These are phyloP conservation scores for Naganishia sp. DNA, from an alignment of 1,284 basidiomycete species.

Conservation along the genomic window DNA sequence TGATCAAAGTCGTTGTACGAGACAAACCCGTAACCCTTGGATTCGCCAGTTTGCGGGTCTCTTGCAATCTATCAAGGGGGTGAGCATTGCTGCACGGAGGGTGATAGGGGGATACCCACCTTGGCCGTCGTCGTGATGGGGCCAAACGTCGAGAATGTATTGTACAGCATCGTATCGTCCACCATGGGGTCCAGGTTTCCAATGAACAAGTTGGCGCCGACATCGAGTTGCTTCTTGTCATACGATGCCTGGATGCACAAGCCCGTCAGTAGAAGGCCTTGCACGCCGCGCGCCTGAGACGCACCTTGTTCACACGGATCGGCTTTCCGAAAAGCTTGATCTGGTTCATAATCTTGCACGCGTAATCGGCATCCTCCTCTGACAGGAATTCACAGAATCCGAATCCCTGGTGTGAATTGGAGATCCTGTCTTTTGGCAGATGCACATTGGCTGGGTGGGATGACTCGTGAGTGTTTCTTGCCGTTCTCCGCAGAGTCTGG, in stretches of 20 bases:
- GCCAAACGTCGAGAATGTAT: constrained; percentile 94
- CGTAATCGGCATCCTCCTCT: constrained; percentile 97
- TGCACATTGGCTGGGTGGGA: constrained; percentile 80
- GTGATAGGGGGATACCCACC: constrained; percentile 56
- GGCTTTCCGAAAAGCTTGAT: constrained; percentile 99
- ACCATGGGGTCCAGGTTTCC: constrained; percentile 92
- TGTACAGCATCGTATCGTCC: constrained; percentile 87
- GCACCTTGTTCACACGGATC: constrained; percentile 94
- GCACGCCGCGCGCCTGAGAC: constrained; percentile 41
- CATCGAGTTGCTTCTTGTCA: constrained; percentile 95
- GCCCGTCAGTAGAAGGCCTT: constrained; percentile 23
- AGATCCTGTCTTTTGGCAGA: constrained; percentile 98
- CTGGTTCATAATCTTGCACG: constrained; percentile 99
- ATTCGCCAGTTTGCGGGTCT: constrained; percentile 77
- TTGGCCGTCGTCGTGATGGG: constrained; percentile 91
- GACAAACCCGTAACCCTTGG: constrained; percentile 96
- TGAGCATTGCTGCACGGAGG: background rate
- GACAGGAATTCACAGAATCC: constrained; percentile 99
- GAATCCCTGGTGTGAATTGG: constrained; percentile 96
- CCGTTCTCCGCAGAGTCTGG: constrained; percentile 22
- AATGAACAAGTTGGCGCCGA: constrained; percentile 95
- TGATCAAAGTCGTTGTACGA: constrained; percentile 97
- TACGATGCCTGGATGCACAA: constrained; percentile 70
- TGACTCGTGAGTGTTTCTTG: background rate
- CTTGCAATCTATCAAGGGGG: constrained; percentile 72